These are phyloP conservation scores for Trichoderma hamatum DNA, from an alignment of 2,329 filamentous ascomycete species.

Conservation along the genomic window DNA sequence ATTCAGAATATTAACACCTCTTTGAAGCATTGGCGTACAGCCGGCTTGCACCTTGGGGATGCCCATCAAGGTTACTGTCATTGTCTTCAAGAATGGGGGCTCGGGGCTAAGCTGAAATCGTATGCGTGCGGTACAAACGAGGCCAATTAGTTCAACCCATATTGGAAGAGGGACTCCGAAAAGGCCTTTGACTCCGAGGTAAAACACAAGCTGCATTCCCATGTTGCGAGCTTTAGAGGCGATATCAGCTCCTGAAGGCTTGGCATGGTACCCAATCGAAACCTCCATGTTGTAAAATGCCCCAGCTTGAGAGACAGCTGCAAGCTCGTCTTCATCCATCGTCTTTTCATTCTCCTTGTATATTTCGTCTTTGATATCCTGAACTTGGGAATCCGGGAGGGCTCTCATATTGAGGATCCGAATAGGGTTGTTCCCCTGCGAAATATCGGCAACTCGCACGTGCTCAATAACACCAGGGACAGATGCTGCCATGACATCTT, in stretches of 20 bases:
- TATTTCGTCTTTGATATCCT: conserved; percentile 79
- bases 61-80: conserved; percentile 95
- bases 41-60: conserved; percentile 86
- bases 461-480: conserved; percentile 91
- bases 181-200: conserved; percentile 83
- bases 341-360: conserved; percentile 76
- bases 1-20: conserved; percentile 88
- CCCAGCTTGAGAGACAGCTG: conserved; percentile 86
- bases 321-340: conserved; percentile 84
- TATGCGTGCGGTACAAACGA: conserved; percentile 86
- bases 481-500: conserved; percentile 94
- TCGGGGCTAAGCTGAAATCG: conserved; percentile 85
- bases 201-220: conserved; percentile 96
- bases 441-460: conserved; percentile 91
- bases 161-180: conserved; percentile 88
- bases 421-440: conserved; percentile 88
- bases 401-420: conserved; percentile 85
- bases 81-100: conserved; percentile 86
- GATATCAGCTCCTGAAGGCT: conserved; percentile 69
- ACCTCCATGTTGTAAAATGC: conserved; percentile 93
- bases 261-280: conserved; percentile 87
- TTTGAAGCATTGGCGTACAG: conserved; percentile 90
- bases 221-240: conserved; percentile 89
- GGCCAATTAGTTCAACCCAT: conserved; percentile 83
- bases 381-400: conserved; percentile 75